Conservation (phyloP, 2,329 filamentous ascomycete genomes). For the Aspergillaceae sp. region DNA sequence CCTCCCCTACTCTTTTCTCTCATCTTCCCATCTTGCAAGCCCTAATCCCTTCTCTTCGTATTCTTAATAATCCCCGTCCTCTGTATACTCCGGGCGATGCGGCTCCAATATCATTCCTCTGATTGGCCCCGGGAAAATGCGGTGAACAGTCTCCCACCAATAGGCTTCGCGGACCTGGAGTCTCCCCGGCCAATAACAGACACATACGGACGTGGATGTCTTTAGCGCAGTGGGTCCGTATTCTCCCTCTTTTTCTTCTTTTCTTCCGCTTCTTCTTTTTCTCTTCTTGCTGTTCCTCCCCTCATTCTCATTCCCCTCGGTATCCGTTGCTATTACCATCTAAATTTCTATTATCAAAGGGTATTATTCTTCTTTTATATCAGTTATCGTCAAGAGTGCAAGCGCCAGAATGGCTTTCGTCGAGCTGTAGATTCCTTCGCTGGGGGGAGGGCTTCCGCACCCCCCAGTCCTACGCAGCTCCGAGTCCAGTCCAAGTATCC, state of each 20-base stretch:
- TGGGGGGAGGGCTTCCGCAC: constrained; percentile 59
- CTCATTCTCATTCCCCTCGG: constrained; percentile 5
- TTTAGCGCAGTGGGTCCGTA: constrained; percentile 3
- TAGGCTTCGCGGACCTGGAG: constrained; percentile 4
- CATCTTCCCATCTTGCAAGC: too few relatives aligned
- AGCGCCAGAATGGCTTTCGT: constrained; percentile 65
- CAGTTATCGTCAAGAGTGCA: constrained; percentile 65
- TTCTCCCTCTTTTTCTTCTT: constrained; percentile 7
- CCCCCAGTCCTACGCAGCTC: constrained; percentile 76
- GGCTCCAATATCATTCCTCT: background rate
- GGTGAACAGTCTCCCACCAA: constrained; percentile 24
- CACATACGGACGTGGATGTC: background rate
- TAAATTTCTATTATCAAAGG: constrained; percentile 7
- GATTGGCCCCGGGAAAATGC: constrained; percentile 17
- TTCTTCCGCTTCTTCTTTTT: constrained; percentile 13
- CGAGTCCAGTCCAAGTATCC: constrained; percentile 43
- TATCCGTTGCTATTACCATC: too few relatives aligned
- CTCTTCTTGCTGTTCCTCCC: constrained; percentile 13
- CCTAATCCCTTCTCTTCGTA: too few relatives aligned
- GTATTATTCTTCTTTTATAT: too few relatives aligned
- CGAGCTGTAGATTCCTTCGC: constrained; percentile 83
- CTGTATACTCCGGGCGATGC: too few relatives aligned
- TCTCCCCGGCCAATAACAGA: constrained; percentile 16
- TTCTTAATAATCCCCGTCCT: too few relatives aligned
- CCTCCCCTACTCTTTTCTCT: too few relatives aligned